Conservation (phyloP, 2,329 filamentous ascomycete species). For the Fusarium oligoseptatum region DNA sequence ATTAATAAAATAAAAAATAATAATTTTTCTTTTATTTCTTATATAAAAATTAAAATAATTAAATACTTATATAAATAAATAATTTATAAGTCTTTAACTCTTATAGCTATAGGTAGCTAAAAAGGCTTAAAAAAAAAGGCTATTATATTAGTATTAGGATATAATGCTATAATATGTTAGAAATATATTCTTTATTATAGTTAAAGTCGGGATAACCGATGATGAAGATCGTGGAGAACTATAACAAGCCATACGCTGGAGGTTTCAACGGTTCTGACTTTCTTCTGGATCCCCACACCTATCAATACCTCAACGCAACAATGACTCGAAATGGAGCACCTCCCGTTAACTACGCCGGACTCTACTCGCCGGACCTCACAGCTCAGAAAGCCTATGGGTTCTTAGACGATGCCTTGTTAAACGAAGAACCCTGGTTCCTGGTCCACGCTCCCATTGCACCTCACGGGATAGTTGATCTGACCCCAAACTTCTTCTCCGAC, state of each 20-base stretch:
- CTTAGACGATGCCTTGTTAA: not conserved
- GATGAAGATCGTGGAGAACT: too few species aligned
- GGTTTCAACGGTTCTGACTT: not conserved
- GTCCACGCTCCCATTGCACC: not conserved
- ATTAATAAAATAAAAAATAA: too few species aligned
- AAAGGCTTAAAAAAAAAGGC: too few species aligned
- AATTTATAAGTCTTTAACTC: too few species aligned
- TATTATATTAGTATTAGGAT: too few species aligned
- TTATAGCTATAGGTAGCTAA: too few species aligned
- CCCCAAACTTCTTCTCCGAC: not conserved
- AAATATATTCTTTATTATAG: too few species aligned
- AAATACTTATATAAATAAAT: too few species aligned
- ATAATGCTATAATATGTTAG: too few species aligned
- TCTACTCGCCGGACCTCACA: not conserved
- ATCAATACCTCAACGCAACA: not conserved
- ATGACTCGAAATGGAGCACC: not conserved
- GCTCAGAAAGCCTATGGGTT: not conserved
- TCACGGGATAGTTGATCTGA: not conserved
- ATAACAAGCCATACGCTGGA: not conserved
- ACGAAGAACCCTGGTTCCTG: not conserved
- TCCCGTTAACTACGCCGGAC: not conserved
- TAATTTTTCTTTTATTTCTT: too few species aligned
- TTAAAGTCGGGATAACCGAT: too few species aligned
- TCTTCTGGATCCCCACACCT: conserved; percentile 1
- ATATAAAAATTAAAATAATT: too few species aligned